Percentiles rank a stretch among this genome's conserved stretches.
phyloP scores from a whole-genome alignment of 2,329 filamentous ascomycete genomes.

The Cordyceps cateniannulata region DNA sequence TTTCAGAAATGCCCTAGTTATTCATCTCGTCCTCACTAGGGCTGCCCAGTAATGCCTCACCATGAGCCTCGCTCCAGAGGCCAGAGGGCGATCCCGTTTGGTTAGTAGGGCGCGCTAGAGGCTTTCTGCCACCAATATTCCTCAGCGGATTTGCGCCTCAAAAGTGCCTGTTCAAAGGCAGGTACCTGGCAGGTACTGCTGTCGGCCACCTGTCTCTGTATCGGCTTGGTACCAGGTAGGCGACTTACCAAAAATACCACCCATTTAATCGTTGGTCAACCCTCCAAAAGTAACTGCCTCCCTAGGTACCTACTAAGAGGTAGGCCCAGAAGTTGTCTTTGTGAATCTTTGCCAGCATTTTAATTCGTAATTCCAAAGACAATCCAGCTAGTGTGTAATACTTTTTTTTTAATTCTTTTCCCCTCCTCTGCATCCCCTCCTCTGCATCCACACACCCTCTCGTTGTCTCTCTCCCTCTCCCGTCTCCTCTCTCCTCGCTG shows the following conservation, averaged over 20 bases:
- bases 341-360: not conserved
- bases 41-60: conserved; percentile 4
- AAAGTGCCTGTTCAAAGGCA: not conserved
- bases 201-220: not conserved
- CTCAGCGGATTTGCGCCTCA: not conserved
- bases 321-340: conserved; percentile 8
- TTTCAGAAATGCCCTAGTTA: not conserved
- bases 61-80: not conserved
- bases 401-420: not conserved
- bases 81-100: not conserved
- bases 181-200: not conserved
- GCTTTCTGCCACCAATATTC: not conserved
- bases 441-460: conserved; percentile 1
- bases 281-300: too few relatives aligned
- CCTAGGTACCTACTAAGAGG: not conserved
- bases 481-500: too few relatives aligned
- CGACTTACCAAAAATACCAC: not conserved
- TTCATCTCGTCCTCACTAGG: not conserved
- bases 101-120: conserved; percentile 2
- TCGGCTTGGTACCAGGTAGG: not conserved
- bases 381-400: not conserved
- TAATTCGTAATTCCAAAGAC: not conserved
- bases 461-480: not conserved
- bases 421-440: too few relatives aligned
- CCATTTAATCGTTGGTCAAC: not conserved